Conservation (phyloP, 2,329 filamentous ascomycete species). For the Arthrobotrys iridis region DNA sequence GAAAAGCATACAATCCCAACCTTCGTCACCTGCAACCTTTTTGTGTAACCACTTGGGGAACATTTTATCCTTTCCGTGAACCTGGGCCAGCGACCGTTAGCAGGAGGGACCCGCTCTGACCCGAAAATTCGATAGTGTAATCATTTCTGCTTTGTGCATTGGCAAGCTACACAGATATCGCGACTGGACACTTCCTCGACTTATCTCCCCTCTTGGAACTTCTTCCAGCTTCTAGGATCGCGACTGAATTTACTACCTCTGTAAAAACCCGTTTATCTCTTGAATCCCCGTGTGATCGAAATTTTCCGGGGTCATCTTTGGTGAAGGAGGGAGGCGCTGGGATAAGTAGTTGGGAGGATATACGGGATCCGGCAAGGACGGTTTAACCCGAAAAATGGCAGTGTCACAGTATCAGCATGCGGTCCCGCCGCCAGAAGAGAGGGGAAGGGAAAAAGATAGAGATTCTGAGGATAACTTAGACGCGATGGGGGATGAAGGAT, state of each 20-base stretch:
- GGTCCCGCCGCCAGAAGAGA: constrained; percentile 47
- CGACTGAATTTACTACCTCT: neutral
- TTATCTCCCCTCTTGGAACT: constrained; percentile 14
- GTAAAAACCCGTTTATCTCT: neutral
- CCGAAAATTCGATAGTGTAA: constrained; percentile 23
- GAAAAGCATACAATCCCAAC: constrained; percentile 47
- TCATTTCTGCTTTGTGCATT: constrained; percentile 13
- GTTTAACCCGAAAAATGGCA: constrained; percentile 35
- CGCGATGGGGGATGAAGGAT: constrained; percentile 42
- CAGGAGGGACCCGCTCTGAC: constrained; percentile 29
- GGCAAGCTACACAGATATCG: constrained; percentile 9
- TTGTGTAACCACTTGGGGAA: constrained; percentile 47
- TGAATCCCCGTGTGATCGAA: neutral
- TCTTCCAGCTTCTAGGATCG: neutral
- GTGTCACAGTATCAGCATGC: constrained; percentile 48
- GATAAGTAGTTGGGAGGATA: constrained; percentile 33
- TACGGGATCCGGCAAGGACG: neutral
- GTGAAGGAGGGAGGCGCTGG: constrained; percentile 22
- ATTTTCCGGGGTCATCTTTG: constrained; percentile 24
- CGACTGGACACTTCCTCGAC: constrained; percentile 10
- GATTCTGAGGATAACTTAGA: constrained; percentile 50
- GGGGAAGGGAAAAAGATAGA: constrained; percentile 47
- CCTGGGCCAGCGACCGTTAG: constrained; percentile 27
- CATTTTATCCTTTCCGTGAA: constrained; percentile 52
- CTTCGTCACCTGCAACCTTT: constrained; percentile 40